These are phyloP conservation scores for Dalbergia cochinchinensis DNA, from an alignment of 306 rosid species.

Conservation along the genomic window DNA sequence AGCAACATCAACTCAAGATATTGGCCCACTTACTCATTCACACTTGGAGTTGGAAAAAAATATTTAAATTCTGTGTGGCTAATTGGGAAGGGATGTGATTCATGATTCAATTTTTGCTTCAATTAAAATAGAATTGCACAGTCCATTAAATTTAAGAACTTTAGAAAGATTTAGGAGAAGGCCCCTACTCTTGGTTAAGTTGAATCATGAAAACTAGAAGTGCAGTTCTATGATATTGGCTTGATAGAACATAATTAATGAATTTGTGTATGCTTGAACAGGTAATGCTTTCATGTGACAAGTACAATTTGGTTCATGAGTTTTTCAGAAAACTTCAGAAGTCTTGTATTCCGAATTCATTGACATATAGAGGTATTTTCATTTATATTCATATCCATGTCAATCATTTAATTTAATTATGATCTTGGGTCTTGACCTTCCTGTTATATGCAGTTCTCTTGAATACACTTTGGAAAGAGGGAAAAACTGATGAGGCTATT, in stretches of 20 bases:
- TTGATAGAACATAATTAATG: conserved; percentile 38
- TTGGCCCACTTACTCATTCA: conserved; percentile 7
- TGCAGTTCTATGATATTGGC: conserved; percentile 27
- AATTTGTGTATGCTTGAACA: conserved; percentile 52
- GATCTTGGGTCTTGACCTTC: conserved; percentile 40
- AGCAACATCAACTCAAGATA: conserved; percentile 15
- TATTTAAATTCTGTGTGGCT: conserved; percentile 8
- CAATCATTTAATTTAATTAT: conserved; percentile 35
- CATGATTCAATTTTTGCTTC: conserved; percentile 20
- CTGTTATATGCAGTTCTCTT: conserved; percentile 73
- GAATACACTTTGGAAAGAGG: conserved; percentile 87
- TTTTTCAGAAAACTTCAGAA: conserved; percentile 89
- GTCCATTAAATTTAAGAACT: conserved; percentile 30
- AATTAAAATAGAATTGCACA: conserved; percentile 1
- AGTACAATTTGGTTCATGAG: conserved; percentile 93
- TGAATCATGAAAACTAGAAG: conserved; percentile 28
- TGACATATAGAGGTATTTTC: conserved; percentile 86
- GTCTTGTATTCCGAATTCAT: conserved; percentile 78
- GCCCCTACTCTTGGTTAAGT: conserved; percentile 25
- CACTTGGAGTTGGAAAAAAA: conserved; percentile 1
- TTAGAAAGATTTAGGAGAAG: conserved; percentile 18
- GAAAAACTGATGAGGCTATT: conserved; percentile 82
- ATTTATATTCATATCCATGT: conserved; percentile 40
- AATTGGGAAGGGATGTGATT: conserved; percentile 16
- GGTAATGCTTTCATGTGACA: conserved; percentile 95